Base-by-base conservation (phyloP, 306 rosid species). In the Vicia villosa region DNA sequence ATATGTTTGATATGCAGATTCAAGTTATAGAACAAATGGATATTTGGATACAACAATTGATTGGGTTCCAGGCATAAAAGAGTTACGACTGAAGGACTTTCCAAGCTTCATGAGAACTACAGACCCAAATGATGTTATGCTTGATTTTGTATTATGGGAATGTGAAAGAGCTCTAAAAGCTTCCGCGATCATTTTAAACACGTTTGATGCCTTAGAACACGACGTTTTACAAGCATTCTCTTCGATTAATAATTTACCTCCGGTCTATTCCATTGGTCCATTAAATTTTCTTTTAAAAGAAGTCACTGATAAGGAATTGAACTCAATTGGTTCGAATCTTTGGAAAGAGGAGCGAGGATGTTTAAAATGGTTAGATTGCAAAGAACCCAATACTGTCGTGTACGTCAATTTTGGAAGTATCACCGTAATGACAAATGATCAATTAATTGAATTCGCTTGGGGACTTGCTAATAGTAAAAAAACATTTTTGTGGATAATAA, bases 361-460 rank as follows among this genome's bases (percentile, higher is more conserved):
- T 60, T 46, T 89, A 0, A 66, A 77, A 6, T 92, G 97, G 97
- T 85, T 89, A 0, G 82, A 85, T 47, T 17, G 21, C 1, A 84
- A 77, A 57, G 79, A 82, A 22, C 51, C 79, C 0, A 74, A 75
- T 65, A 54, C 83, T 0, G 88, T 89, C 0, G 85, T 90, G 34
- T 90, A 90, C 6, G 96, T 90, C 1, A 90, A 88, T 52, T 90
- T 90, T 2, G 91, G 95, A 6, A 90, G 96, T 69, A 43, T 86
- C 21, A 70, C 91, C 0, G 86, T 90, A 0, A 90, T 90, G 90
- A 83, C 90, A 0, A 17, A 13, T 14, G 83, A 83, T 0, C 90
- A 88, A 51, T 2, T 86, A 12, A 32, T 73, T 6, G 97, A 88
- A 64, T 88, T 91, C 36, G 87, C 92, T 5, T 91, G 95, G 89